Percentiles rank a stretch among this genome's conserved stretches.
phyloP scores from a whole-genome alignment of 2,329 filamentous ascomycete genomes.

The Ascochyta koolunga region DNA sequence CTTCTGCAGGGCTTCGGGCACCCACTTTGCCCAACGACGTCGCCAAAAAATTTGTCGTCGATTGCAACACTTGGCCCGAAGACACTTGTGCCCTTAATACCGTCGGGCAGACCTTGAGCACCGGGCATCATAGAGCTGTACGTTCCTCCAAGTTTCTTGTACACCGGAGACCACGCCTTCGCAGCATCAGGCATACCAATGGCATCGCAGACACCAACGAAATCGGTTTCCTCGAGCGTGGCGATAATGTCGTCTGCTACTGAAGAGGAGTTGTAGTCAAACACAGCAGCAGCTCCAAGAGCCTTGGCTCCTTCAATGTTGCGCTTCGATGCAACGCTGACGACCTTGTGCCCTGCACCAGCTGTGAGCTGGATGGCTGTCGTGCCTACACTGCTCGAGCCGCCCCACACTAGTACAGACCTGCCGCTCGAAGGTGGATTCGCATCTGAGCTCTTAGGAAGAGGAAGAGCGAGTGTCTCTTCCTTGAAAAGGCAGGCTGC shows the following conservation, averaged over 20 bases:
- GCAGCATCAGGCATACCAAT: slow-evolving; percentile 35
- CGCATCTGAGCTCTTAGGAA: slow-evolving; percentile 44
- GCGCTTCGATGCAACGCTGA: slow-evolving; percentile 46
- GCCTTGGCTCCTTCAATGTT: slow-evolving; percentile 38
- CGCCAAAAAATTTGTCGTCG: slow-evolving; percentile 35
- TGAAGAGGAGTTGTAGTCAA: slow-evolving; percentile 41
- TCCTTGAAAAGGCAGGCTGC: slow-evolving; percentile 51
- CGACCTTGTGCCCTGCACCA: slow-evolving; percentile 50
- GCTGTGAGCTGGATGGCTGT: slow-evolving; percentile 53
- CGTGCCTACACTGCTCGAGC: slow-evolving; percentile 52
- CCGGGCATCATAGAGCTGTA: slow-evolving; percentile 35
- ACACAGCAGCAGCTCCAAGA: slow-evolving; percentile 38
- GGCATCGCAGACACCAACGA: slow-evolving; percentile 51
- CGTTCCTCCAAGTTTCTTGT: slow-evolving; percentile 37
- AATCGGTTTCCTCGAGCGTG: slow-evolving; percentile 51
- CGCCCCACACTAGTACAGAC: slow-evolving; percentile 60
- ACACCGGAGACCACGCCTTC: slow-evolving; percentile 34
- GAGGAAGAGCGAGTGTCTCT: slow-evolving; percentile 47
- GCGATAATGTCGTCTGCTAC: slow-evolving; percentile 48
- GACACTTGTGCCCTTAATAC: slow-evolving; percentile 32
- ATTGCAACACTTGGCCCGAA: slow-evolving; percentile 29
- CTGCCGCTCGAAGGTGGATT: slow-evolving; percentile 40
- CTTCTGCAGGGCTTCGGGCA: slow-evolving; percentile 39
- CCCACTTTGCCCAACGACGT: slow-evolving; percentile 44
- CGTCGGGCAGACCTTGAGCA: slow-evolving; percentile 30